Percentiles rank a stretch among this genome's conserved stretches.
Evolutionary conservation across 2,329 filamentous ascomycete species (phyloP).

Genomic region (Colletotrichum scovillei): DNA sequence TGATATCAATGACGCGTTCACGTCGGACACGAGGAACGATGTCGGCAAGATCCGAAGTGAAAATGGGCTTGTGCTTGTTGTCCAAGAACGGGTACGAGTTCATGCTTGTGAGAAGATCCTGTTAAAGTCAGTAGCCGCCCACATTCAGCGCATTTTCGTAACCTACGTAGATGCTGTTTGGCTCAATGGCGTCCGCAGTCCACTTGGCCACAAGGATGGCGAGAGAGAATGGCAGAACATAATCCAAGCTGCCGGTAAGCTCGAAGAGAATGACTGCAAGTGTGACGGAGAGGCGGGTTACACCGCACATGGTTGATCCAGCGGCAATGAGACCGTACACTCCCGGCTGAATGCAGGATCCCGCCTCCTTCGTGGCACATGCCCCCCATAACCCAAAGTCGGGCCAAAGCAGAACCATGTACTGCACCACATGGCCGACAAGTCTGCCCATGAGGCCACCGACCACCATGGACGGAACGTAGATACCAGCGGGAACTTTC

Average conservation of each 20-base stretch:
- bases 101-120: slow-evolving; percentile 95
- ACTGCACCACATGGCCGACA: slow-evolving; percentile 87
- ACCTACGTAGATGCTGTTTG: slow-evolving; percentile 88
- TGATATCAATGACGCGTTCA: slow-evolving; percentile 89
- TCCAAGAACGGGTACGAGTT: slow-evolving; percentile 98
- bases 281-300: slow-evolving; percentile 92
- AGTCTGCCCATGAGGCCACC: slow-evolving; percentile 91
- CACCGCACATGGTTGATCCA: slow-evolving; percentile 97
- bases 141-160: too few relatives aligned
- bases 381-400: slow-evolving; percentile 78
- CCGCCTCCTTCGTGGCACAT: slow-evolving; percentile 77
- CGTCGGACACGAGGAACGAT: slow-evolving; percentile 82
- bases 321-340: slow-evolving; percentile 96
- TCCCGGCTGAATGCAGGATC: slow-evolving; percentile 93
- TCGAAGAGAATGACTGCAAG: slow-evolving; percentile 96
- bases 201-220: slow-evolving; percentile 96
- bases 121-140: slow-evolving; percentile 32
- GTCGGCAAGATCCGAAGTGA: slow-evolving; percentile 88
- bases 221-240: slow-evolving; percentile 93
- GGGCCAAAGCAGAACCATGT: slow-evolving; percentile 79
- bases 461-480: slow-evolving; percentile 98
- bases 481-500: slow-evolving; percentile 96
- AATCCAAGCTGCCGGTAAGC: slow-evolving; percentile 92
- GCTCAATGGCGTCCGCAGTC: slow-evolving; percentile 96
- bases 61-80: slow-evolving; percentile 92